Evolutionary conservation across 352 stramenopile species (phyloP).

Genomic region (Pythium dissotocum): DNA sequence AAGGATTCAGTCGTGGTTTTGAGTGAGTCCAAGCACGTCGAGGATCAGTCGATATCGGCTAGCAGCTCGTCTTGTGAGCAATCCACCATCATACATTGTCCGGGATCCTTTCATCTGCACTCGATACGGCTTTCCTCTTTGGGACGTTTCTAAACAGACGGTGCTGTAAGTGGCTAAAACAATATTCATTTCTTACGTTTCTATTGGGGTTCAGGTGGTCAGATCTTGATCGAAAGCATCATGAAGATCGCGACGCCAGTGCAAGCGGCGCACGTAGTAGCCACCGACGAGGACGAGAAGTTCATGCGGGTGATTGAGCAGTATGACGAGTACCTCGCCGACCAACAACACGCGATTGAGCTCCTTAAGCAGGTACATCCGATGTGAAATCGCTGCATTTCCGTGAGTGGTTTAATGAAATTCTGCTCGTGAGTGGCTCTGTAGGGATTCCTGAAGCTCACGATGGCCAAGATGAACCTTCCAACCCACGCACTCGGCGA

Average conservation of each 20-base stretch:
- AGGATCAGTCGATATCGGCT: no score
- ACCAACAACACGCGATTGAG: slow-evolving; percentile 46
- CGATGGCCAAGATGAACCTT: slow-evolving; percentile 53
- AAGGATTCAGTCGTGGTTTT: no score
- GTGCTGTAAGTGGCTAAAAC: no score
- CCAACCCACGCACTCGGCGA: slow-evolving; percentile 53
- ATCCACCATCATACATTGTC: no score
- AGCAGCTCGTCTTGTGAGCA: no score
- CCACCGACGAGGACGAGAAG: slow-evolving; percentile 32
- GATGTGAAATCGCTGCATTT: background rate
- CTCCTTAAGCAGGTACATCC: slow-evolving; percentile 56
- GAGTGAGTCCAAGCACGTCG: no score
- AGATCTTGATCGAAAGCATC: background rate
- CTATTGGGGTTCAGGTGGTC: no score
- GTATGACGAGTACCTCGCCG: slow-evolving; percentile 50
- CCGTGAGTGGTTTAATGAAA: no score
- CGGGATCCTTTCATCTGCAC: no score
- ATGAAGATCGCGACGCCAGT: background rate
- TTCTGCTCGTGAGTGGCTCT: background rate
- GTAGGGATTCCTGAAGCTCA: slow-evolving; percentile 73
- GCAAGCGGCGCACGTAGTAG: slow-evolving; percentile 1
- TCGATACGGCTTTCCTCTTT: no score
- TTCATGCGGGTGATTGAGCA: slow-evolving; percentile 45
- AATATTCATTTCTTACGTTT: no score
- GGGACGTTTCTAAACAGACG: no score